Evolutionary conservation across 805 yeast genomes (phyloP), one percentile per base, ranked within the genome.

Genomic region (Blastobotrys robertii): DNA sequence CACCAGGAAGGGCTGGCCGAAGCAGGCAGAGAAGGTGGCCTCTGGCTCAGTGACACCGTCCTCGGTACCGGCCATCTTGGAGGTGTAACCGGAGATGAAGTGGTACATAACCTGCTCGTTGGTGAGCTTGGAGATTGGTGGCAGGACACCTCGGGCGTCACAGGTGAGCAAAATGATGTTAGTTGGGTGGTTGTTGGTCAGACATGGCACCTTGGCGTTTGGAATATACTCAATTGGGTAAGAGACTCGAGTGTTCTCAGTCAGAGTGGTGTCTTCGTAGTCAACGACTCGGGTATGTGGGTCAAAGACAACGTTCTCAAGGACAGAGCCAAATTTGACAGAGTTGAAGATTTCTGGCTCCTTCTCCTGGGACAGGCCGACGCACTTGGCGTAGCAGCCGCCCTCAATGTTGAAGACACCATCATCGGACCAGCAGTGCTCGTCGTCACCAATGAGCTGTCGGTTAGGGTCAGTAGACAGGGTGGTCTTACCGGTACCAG

Each of bases 391-490:
- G 73, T 90, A 90, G 74, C 98, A 90, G 53, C 98, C 98, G 67
- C 98, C 98, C 73, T 90, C 98, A 59, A 90, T 88, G 77, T 92
- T 92, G 81, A 90, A 90, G 47, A 90, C 97, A 70, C 98, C 98
- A 55, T 83, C 73, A 67, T 90, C 94, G 13, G 97, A 84, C 98
- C 98, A 90, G 73, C 97, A 90, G 73, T 90, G 98, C 72, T 90
- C 98, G 64, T 90, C 98, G 66, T 90, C 98, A 65, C 98, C 98
- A 62, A 90, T 90, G 64, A 90, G 77, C 64, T 76, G 69, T 67
- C 98, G 82, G 69, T 85, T 73, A 47, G 96, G 95, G 64, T 90
- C 97, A 43, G 97, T 97, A 55, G 95, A 84, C 56, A 90, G 72
- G 12, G 98, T 90, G 53, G 98, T 90, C 73, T 90, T 90, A 66